Evolutionary conservation across 805 yeast species (phyloP).

Genomic region (Vanderwaltozyma tropicalis): DNA sequence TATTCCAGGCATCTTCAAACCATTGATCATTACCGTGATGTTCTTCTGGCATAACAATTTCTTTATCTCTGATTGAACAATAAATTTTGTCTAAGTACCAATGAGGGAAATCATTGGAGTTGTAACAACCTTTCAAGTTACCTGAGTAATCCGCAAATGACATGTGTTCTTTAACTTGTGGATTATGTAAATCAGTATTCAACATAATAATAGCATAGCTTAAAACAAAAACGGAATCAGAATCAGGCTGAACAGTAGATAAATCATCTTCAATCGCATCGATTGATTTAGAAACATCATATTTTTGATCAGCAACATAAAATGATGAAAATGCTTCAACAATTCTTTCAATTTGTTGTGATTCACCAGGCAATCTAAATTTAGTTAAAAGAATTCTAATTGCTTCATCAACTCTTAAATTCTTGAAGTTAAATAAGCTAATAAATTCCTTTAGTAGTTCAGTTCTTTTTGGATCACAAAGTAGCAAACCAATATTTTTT

Average conservation of each 20-base stretch:
- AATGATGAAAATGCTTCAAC: constrained; percentile 76
- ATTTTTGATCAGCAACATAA: constrained; percentile 57
- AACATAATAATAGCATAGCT: constrained; percentile 87
- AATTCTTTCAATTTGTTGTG: constrained; percentile 90
- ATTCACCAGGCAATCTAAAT: constrained; percentile 90
- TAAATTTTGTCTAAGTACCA: constrained; percentile 79
- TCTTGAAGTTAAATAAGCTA: constrained; percentile 57
- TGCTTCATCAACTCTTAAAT: constrained; percentile 83
- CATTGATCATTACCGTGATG: constrained; percentile 85
- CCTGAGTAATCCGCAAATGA: constrained; percentile 68
- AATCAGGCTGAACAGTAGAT: constrained; percentile 51
- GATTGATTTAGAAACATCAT: constrained; percentile 15
- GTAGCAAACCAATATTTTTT: constrained; percentile 69
- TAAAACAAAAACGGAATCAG: constrained; percentile 77
- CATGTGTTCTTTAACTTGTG: constrained; percentile 86
- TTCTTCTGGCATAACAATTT: constrained; percentile 94
- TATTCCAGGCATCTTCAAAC: constrained; percentile 82
- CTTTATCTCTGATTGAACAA: constrained; percentile 65
- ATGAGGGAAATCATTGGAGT: constrained; percentile 62
- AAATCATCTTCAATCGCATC: constrained; percentile 9
- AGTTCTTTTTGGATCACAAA: constrained; percentile 63
- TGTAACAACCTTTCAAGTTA: constrained; percentile 70
- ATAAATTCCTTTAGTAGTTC: constrained; percentile 55
- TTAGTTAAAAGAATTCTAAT: constrained; percentile 66
- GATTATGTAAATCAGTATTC: constrained; percentile 86